Evolutionary conservation across 2,329 filamentous ascomycete genomes (phyloP).

Genomic region (Aspergillus jensenii): DNA sequence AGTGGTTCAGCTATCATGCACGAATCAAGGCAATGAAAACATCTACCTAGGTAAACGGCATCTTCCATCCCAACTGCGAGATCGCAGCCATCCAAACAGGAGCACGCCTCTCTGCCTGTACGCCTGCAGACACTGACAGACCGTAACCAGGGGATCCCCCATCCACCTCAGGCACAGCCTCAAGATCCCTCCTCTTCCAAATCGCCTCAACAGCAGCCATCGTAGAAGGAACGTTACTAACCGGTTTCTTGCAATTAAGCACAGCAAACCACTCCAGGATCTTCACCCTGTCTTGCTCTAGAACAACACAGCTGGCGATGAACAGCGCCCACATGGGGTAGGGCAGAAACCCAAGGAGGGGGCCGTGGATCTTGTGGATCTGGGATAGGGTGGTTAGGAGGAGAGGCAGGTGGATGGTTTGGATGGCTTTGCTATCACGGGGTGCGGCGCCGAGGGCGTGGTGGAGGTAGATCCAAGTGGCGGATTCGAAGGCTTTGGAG

Average conservation of each 20-base stretch:
- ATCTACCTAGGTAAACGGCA: too few species aligned
- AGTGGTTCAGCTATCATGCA: too few species aligned
- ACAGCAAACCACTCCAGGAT: conserved; percentile 1
- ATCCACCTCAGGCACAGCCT: too few species aligned
- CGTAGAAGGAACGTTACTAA: conserved; percentile 5
- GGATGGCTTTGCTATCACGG: background rate
- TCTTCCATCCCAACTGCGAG: too few species aligned
- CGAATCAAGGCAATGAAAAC: too few species aligned
- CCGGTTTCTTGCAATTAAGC: background rate
- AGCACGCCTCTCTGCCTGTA: too few species aligned
- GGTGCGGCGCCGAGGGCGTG: background rate
- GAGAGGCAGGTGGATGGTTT: background rate
- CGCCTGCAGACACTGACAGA: too few species aligned
- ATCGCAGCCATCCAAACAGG: too few species aligned
- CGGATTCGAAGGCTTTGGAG: background rate
- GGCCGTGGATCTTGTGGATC: background rate
- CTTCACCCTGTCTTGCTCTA: background rate
- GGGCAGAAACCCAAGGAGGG: background rate
- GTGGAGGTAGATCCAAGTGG: conserved; percentile 3
- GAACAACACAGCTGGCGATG: background rate
- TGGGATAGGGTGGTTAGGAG: background rate
- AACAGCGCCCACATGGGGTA: conserved; percentile 1
- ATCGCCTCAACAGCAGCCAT: background rate
- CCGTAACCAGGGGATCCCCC: too few species aligned
- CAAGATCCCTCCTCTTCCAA: background rate